Conservation (phyloP, 495 filamentous ascomycete genomes). For the Haplographium delicatum region DNA sequence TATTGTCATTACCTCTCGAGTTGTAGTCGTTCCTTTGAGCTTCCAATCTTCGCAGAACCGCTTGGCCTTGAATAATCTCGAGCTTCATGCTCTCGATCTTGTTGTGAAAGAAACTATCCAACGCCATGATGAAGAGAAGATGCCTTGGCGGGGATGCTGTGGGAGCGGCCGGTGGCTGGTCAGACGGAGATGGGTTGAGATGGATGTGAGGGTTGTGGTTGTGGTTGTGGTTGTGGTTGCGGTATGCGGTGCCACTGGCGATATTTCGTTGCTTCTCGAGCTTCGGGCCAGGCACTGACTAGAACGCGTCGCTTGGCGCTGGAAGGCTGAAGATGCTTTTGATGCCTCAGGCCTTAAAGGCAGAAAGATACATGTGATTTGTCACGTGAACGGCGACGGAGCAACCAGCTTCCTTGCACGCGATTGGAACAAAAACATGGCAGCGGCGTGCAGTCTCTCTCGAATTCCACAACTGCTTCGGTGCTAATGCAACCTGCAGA, state of each 20-base stretch:
- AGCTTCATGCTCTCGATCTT: slow-evolving; percentile 99
- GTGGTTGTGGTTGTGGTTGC: not conserved
- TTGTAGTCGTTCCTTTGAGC: slow-evolving; percentile 99
- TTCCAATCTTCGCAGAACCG: slow-evolving; percentile 88
- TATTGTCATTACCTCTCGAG: slow-evolving; percentile 54
- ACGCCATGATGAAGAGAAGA: slow-evolving; percentile 71
- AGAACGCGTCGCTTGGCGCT: slow-evolving; percentile 1
- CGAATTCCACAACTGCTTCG: too few relatives aligned
- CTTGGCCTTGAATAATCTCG: slow-evolving; percentile 98
- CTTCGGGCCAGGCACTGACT: not conserved
- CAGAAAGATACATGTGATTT: too few relatives aligned
- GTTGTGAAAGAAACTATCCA: slow-evolving; percentile 98
- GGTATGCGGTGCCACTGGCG: not conserved
- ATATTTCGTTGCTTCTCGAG: not conserved
- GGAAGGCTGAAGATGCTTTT: not conserved
- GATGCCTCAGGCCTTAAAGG: too few relatives aligned
- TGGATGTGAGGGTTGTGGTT: not conserved
- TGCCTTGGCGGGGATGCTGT: too few relatives aligned
- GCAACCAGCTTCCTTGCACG: too few relatives aligned
- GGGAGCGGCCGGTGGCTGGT: not conserved
- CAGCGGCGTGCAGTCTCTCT: too few relatives aligned
- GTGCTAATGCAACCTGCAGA: too few relatives aligned
- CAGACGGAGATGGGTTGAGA: not conserved
- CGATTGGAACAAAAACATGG: too few relatives aligned
- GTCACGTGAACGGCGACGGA: too few relatives aligned